Evolutionary conservation across 441 rosid genomes (phyloP).

Genomic region (Viola pubescens): DNA sequence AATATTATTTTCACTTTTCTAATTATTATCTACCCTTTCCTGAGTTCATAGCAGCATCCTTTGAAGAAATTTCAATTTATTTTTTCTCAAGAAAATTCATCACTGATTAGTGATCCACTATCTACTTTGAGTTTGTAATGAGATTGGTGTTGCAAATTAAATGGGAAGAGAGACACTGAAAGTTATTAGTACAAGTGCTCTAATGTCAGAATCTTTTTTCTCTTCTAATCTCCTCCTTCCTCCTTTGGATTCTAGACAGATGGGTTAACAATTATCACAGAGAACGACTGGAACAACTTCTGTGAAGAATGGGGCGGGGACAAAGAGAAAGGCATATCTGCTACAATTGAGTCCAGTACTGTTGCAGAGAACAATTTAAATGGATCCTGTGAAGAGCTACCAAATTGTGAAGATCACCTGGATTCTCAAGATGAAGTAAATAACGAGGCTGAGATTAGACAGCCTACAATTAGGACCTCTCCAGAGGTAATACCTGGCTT

Average conservation of each 20-base stretch:
- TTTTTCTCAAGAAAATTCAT: background rate
- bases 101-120: background rate
- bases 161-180: background rate
- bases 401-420: conserved; percentile 36
- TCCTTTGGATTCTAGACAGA: conserved; percentile 67
- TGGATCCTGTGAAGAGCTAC: conserved; percentile 29
- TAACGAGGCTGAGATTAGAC: conserved; percentile 47
- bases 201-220: conserved; percentile 16
- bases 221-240: background rate
- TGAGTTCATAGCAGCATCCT: no score
- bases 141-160: background rate
- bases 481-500: conserved; percentile 61
- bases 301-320: conserved; percentile 94
- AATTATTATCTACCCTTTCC: no score
- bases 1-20: no score
- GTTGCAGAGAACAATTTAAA: conserved; percentile 22
- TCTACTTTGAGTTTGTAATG: background rate
- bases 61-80: no score
- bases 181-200: conserved; percentile 6
- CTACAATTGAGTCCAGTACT: conserved; percentile 47
- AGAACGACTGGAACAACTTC: conserved; percentile 85
- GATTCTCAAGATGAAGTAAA: conserved; percentile 45
- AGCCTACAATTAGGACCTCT: conserved; percentile 47
- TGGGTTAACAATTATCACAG: conserved; percentile 73
- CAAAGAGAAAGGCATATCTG: conserved; percentile 65